A percentile compares a stretch with the other conserved stretches of the same genome.
Evolutionary conservation across 1,139 yeast genomes (phyloP).

Genomic region (Chernovozyma aurita): DNA sequence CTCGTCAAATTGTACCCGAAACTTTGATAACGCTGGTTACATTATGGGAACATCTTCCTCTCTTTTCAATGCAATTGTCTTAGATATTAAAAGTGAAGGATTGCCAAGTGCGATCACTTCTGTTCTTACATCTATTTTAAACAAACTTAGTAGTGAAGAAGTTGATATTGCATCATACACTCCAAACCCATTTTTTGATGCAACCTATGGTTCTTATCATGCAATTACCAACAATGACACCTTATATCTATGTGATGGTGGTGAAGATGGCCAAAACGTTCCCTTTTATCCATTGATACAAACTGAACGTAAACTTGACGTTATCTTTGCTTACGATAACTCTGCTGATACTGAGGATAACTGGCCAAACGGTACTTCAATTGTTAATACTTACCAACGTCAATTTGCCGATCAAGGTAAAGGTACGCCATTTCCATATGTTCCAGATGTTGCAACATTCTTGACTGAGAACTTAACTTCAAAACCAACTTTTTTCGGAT

Average conservation of each 20-base stretch:
- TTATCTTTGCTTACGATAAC: constrained; percentile 78
- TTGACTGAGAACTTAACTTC: constrained; percentile 23
- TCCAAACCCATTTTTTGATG: constrained; percentile 38
- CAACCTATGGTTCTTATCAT: constrained; percentile 14
- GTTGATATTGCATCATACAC: constrained; percentile 37
- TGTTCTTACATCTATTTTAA: constrained; percentile 24
- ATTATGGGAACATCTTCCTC: constrained; percentile 45
- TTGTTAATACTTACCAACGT: constrained; percentile 50
- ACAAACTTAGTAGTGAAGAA: constrained; percentile 20
- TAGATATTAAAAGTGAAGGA: constrained; percentile 15
- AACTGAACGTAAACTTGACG: constrained; percentile 67
- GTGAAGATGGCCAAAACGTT: constrained; percentile 75
- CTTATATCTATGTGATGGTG: constrained; percentile 80
- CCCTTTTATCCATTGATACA: constrained; percentile 78
- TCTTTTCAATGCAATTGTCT: constrained; percentile 34
- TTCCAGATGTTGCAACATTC: constrained; percentile 30
- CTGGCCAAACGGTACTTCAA: constrained; percentile 80
- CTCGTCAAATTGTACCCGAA: constrained; percentile 25
- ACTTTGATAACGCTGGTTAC: constrained; percentile 43
- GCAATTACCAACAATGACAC: constrained; percentile 31
- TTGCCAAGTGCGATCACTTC: constrained; percentile 21
- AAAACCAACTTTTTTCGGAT: constrained; percentile 40
- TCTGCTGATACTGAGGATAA: constrained; percentile 66
- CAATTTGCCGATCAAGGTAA: constrained; percentile 42
- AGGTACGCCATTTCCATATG: constrained; percentile 39